Conservation (phyloP, 2,329 filamentous ascomycete genomes). For the Grosmannia clavigera region DNA sequence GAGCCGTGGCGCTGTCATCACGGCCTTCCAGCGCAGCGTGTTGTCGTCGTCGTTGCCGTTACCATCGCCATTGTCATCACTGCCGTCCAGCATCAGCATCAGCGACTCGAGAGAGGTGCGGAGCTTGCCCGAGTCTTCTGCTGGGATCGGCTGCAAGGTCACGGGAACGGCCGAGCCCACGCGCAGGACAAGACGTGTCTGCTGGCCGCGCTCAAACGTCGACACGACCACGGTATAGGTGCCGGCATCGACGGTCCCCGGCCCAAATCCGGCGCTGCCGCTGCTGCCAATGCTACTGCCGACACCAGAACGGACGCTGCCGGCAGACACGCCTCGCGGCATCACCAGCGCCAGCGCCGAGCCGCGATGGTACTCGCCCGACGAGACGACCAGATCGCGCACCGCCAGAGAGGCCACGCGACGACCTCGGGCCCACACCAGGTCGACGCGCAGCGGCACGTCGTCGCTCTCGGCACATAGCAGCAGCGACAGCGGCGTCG, state of each 20-base stretch:
- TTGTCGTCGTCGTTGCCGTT: constrained; percentile 16
- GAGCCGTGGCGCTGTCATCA: constrained; percentile 32
- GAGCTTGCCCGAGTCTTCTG: constrained; percentile 65
- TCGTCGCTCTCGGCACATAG: constrained; percentile 56
- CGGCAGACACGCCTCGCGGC: constrained; percentile 3
- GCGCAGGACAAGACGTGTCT: constrained; percentile 60
- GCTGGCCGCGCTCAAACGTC: constrained; percentile 73
- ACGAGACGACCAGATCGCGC: constrained; percentile 69
- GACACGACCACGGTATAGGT: constrained; percentile 82
- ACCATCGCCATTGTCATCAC: constrained; percentile 7
- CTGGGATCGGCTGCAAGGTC: constrained; percentile 46
- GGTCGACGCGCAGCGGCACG: constrained; percentile 69
- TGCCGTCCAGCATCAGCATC: constrained; percentile 17
- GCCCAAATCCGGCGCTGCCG: constrained; percentile 10
- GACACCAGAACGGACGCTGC: constrained; percentile 8
- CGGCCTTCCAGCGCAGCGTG: constrained; percentile 25
- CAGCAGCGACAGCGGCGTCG: constrained; percentile 57
- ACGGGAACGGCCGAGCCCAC: constrained; percentile 51
- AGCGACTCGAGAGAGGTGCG: constrained; percentile 45
- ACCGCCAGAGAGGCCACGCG: constrained; percentile 57
- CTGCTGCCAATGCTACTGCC: constrained; percentile 1
- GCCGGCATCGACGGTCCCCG: constrained; percentile 47
- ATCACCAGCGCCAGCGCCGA: constrained; percentile 53
- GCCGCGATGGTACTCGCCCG: constrained; percentile 77
- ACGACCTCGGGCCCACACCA: constrained; percentile 58